Percentiles rank a stretch among this genome's conserved stretches.
Evolutionary conservation across 2,329 filamentous ascomycete species (phyloP).

Genomic region (Aspergillus cejpii): DNA sequence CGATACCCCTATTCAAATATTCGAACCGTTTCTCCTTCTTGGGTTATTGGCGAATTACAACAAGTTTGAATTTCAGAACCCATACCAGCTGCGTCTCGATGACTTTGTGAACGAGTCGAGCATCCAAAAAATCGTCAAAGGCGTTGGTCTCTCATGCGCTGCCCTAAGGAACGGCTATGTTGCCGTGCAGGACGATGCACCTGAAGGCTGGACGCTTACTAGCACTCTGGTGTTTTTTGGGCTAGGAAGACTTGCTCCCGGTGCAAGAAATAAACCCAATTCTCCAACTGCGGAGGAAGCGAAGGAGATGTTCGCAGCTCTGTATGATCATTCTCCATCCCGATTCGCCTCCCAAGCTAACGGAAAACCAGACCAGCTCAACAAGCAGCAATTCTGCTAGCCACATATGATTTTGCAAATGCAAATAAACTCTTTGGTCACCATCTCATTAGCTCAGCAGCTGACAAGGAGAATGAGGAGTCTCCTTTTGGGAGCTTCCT

Average conservation of each 20-base stretch:
- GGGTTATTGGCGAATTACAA: conserved; percentile 95
- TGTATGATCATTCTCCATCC: conserved; percentile 47
- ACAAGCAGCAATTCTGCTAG: conserved; percentile 71
- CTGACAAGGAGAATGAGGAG: conserved; percentile 58
- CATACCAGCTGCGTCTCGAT: conserved; percentile 82
- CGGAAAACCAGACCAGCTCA: conserved; percentile 59
- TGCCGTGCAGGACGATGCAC: conserved; percentile 79
- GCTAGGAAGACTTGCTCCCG: conserved; percentile 65
- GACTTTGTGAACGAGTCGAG: conserved; percentile 91
- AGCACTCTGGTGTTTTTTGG: conserved; percentile 79
- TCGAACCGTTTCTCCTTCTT: conserved; percentile 73
- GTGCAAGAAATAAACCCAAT: conserved; percentile 53
- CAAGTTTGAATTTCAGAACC: conserved; percentile 98
- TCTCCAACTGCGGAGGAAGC: conserved; percentile 70
- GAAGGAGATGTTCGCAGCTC: conserved; percentile 69
- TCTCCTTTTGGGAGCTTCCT: conserved; percentile 74
- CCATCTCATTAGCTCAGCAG: conserved; percentile 62
- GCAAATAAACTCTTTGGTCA: conserved; percentile 94
- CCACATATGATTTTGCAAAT: conserved; percentile 87
- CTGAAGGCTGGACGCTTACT: conserved; percentile 79
- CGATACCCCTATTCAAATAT: conserved; percentile 55
- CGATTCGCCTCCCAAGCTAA: conserved; percentile 16
- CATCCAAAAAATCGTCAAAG: conserved; percentile 73
- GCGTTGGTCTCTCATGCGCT: conserved; percentile 66
- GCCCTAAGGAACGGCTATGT: conserved; percentile 68